Percentiles rank a stretch among this genome's conserved stretches.
Conservation (phyloP, 805 yeast species). For the Wickerhamomyces chaumierensis region DNA sequence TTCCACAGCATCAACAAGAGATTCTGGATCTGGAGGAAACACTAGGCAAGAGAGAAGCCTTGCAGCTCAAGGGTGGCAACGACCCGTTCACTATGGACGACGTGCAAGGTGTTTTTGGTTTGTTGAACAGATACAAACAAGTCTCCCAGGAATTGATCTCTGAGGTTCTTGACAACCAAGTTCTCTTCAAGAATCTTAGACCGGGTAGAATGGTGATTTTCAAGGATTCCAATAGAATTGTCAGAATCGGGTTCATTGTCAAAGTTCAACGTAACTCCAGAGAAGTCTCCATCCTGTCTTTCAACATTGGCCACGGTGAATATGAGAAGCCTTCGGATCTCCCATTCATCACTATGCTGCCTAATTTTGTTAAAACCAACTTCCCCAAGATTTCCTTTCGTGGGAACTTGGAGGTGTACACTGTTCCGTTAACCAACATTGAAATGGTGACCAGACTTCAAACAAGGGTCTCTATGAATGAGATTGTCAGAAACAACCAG, state of each 20-base stretch:
- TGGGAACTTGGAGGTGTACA: constrained; percentile 23
- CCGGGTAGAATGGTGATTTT: constrained; percentile 50
- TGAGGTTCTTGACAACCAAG: constrained; percentile 35
- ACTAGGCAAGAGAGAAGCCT: constrained; percentile 25
- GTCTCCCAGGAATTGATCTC: constrained; percentile 33
- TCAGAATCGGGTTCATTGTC: constrained; percentile 43
- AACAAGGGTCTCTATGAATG: constrained; percentile 4
- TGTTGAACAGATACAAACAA: constrained; percentile 33
- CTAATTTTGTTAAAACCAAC: constrained; percentile 15
- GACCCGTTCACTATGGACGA: constrained; percentile 28
- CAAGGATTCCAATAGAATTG: constrained; percentile 30
- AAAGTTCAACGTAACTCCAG: constrained; percentile 20
- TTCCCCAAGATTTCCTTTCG: constrained; percentile 18
- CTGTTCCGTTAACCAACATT: constrained; percentile 29
- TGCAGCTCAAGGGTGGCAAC: constrained; percentile 21
- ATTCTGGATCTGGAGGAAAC: constrained; percentile 42
- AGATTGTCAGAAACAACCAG: constrained; percentile 5
- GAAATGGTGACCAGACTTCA: constrained; percentile 32
- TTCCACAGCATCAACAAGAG: constrained; percentile 75
- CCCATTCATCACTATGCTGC: constrained; percentile 23
- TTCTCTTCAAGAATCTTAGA: constrained; percentile 34
- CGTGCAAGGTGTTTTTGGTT: constrained; percentile 32
- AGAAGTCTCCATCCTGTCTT: constrained; percentile 26
- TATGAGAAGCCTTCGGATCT: constrained; percentile 21
- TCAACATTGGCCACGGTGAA: constrained; percentile 29